A percentile compares a stretch with the other conserved stretches of the same genome.
phyloP scores from a whole-genome alignment of 140 eudicot species.

The Cichorium intybus region DNA sequence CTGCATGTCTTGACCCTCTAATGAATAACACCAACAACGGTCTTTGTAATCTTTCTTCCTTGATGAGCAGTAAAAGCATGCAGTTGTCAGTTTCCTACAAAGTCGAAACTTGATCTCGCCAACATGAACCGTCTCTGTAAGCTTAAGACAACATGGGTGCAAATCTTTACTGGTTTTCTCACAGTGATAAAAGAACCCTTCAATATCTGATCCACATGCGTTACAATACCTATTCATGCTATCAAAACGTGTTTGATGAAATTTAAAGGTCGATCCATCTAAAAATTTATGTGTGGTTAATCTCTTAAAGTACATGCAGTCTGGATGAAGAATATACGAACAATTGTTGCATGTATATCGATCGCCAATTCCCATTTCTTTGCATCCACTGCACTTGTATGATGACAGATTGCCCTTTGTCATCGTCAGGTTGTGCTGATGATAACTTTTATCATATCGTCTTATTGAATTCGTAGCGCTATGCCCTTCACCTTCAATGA shows the following conservation, averaged over 20 bases:
- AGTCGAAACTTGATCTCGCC: background rate
- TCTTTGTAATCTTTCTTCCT: background rate
- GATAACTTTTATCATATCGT: background rate
- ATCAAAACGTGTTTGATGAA: background rate
- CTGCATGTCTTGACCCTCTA: background rate
- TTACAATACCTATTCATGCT: background rate
- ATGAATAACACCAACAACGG: background rate
- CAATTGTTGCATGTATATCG: background rate
- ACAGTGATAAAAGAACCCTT: constrained; percentile 4
- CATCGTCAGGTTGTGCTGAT: background rate
- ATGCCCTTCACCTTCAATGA: background rate
- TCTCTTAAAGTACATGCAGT: background rate
- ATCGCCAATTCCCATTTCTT: background rate
- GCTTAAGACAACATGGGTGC: constrained; percentile 9
- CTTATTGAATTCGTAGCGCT: background rate
- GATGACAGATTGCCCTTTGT: background rate
- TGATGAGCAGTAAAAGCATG: background rate
- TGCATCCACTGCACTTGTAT: constrained; percentile 13
- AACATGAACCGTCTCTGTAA: background rate
- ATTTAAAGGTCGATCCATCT: constrained; percentile 1
- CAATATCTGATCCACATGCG: constrained; percentile 3
- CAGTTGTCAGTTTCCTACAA: background rate
- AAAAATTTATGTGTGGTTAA: background rate
- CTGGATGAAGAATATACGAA: constrained; percentile 4
- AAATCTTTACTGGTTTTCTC: background rate